Conservation (phyloP, 1,284 basidiomycete species). For the Gymnopus androsaceus region DNA sequence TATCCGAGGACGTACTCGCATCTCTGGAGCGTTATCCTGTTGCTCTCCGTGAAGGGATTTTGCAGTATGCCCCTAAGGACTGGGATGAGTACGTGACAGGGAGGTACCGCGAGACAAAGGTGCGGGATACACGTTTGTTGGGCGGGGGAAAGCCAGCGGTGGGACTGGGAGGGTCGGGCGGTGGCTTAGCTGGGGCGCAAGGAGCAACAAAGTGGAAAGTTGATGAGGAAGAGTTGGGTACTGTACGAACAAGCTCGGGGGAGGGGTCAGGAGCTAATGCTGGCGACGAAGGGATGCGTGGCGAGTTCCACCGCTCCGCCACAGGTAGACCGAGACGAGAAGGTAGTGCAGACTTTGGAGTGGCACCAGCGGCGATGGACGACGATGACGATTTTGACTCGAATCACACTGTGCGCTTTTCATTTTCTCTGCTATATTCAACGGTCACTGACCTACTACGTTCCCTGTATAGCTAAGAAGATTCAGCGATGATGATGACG, state of each 20-base stretch:
- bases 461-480: conserved; percentile 4
- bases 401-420: not conserved
- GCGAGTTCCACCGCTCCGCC: conserved; percentile 61
- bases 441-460: not conserved
- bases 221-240: conserved; percentile 61
- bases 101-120: conserved; percentile 83
- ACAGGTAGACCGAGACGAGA: conserved; percentile 44
- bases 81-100: conserved; percentile 90
- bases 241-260: conserved; percentile 14
- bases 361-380: conserved; percentile 47
- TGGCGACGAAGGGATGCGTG: conserved; percentile 35
- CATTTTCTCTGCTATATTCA: not conserved
- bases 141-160: conserved; percentile 81
- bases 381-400: conserved; percentile 34
- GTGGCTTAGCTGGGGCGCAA: conserved; percentile 22
- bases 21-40: conserved; percentile 85
- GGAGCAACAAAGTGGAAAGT: conserved; percentile 62
- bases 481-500: conserved; percentile 36
- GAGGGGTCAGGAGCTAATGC: not conserved
- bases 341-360: conserved; percentile 69
- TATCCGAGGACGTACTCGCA: conserved; percentile 87
- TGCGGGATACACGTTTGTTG: conserved; percentile 74
- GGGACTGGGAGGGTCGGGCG: conserved; percentile 31
- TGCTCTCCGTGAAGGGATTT: conserved; percentile 69
- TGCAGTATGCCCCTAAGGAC: conserved; percentile 59